Conservation (phyloP, 1,284 basidiomycete genomes). For the Rhodotorula sp. region DNA sequence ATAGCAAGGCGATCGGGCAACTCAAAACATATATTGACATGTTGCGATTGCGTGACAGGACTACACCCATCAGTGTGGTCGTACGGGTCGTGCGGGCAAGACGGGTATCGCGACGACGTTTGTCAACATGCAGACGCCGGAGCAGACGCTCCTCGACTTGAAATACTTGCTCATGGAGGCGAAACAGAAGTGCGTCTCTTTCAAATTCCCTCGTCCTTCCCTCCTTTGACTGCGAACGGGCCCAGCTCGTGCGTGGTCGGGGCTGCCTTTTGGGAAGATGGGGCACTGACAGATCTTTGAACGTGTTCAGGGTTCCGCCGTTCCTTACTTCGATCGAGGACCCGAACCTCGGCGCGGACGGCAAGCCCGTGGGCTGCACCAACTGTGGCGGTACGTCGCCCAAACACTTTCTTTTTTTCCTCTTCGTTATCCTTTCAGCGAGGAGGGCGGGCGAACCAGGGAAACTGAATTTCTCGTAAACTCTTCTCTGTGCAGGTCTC, state of each 20-base stretch:
- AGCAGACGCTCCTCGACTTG: conserved; percentile 92
- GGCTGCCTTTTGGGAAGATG: neutral
- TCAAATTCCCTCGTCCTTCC: conserved; percentile 2
- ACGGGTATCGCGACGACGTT: conserved; percentile 99
- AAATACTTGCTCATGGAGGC: conserved; percentile 97
- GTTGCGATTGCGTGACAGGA: conserved; percentile 56
- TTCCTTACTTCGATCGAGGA: conserved; percentile 91
- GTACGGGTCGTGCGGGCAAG: conserved; percentile 95
- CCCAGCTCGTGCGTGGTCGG: neutral
- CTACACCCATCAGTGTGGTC: conserved; percentile 96
- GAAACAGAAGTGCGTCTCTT: conserved; percentile 77
- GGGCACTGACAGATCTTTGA: neutral
- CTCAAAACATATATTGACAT: neutral
- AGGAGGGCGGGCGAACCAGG: too few relatives aligned
- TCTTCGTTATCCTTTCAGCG: neutral
- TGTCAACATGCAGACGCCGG: conserved; percentile 93
- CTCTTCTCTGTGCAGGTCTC: too few relatives aligned
- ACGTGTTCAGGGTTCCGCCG: conserved; percentile 74
- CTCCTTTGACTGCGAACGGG: neutral
- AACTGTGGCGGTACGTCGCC: conserved; percentile 79
- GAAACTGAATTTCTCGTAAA: too few relatives aligned
- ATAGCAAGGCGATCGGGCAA: too few relatives aligned
- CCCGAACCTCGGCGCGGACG: conserved; percentile 74
- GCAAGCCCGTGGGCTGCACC: conserved; percentile 78
- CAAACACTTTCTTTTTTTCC: conserved; percentile 5